Base-by-base conservation (phyloP, 2,329 filamentous ascomycete genomes). In the Phoma sp. region DNA sequence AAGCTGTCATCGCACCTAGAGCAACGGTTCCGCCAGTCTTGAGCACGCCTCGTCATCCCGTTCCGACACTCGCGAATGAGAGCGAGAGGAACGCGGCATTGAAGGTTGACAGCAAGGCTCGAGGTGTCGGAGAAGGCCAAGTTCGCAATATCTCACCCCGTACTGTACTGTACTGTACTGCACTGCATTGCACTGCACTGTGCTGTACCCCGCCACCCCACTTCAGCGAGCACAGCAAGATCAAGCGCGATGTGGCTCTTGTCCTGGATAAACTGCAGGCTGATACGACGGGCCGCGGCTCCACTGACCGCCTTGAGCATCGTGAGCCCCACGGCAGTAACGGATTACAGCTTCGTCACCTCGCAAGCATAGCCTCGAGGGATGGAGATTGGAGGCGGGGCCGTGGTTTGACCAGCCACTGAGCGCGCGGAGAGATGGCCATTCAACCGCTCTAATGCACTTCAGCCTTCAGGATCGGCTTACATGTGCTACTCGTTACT, bases 231-330 rank as follows among this genome's bases (percentile, higher is more conserved):
- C 45, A 46, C 36, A 13, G 29, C 30, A 35, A 52, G 13, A 18
- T 29, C 40, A 51, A 53, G 42, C 45, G 47, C 39, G 49, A 56
- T 24, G 37, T 50, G 52, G 41, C 50, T 47, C 33, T 49, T 37
- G 36, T 43, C 37, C 46, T 52, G 65, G 61, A 55, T 62, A 63
- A 70, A 63, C 47, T 62, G 65, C 62, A 73, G 65, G 60, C 65
- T 66, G 70, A 70, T 68, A 66, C 63, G 64, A 64, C 71, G 71
- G 71, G 61, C 71, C 71, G 71, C 47, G 27, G 51, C 55, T 55
- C 71, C 71, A 72, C 57, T 72, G 66, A 74, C 70, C 71, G 71
- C 71, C 69, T 58, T 57, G 43, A 46, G 54, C 60, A 60, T 60
- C 45, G 58, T 62, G 52, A 57, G 57, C 52, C 52, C 59, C 52